Evolutionary conservation across 306 rosid genomes (phyloP).

Genomic region (Begonia loranthoides): DNA sequence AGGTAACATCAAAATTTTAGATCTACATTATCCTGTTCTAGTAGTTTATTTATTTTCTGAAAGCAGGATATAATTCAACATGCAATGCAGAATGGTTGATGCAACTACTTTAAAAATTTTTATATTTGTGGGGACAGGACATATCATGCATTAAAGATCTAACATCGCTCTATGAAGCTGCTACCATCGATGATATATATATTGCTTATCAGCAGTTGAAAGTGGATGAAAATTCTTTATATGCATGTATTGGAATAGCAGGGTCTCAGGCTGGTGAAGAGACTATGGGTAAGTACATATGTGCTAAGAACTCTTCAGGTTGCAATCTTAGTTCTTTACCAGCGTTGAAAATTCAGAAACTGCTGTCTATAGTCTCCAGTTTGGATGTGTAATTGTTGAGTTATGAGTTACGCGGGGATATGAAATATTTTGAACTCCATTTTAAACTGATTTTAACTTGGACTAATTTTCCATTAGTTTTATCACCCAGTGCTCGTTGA

Average conservation of each 20-base stretch:
- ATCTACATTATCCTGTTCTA: slow-evolving; percentile 5
- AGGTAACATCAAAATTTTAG: slow-evolving; percentile 42
- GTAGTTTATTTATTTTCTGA: not conserved
- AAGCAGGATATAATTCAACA: slow-evolving; percentile 5
- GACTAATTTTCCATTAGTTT: too few species aligned
- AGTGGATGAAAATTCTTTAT: slow-evolving; percentile 69
- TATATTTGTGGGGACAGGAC: slow-evolving; percentile 49
- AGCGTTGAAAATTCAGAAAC: not conserved
- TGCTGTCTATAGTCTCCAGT: not conserved
- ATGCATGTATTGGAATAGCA: slow-evolving; percentile 83
- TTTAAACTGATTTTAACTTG: too few species aligned
- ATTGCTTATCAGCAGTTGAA: slow-evolving; percentile 82
- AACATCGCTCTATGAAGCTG: slow-evolving; percentile 56
- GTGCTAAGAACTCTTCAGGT: slow-evolving; percentile 5
- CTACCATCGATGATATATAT: slow-evolving; percentile 65
- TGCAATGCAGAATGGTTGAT: not conserved
- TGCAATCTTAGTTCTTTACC: not conserved
- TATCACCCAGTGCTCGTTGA: too few species aligned
- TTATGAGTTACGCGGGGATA: not conserved
- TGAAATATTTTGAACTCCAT: too few species aligned
- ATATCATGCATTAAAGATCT: slow-evolving; percentile 92
- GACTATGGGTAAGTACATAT: slow-evolving; percentile 28
- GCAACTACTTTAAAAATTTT: not conserved
- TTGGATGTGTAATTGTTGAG: not conserved
- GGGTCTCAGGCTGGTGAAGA: slow-evolving; percentile 74